Base-by-base conservation (phyloP, 1,284 basidiomycete genomes). In the Cronartium ribicola region DNA sequence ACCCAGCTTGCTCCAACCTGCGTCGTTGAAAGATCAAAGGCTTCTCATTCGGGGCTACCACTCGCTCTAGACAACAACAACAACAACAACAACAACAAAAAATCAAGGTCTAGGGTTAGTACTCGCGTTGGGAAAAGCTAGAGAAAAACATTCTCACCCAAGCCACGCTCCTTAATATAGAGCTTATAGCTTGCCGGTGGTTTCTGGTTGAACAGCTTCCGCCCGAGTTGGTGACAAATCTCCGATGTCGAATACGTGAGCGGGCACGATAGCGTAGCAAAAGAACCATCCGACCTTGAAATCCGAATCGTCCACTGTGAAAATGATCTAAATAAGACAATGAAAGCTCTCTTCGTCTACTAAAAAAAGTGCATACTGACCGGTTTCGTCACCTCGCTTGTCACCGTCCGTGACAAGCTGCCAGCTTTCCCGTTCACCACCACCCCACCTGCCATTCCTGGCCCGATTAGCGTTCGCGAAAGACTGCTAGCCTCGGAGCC, bases 1-100 rank as follows among this genome's bases (percentile, higher is more conserved):
- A 97, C 0, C 96, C 96, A 5, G 93, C 92, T 81, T 97, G 92
- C 77, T 91, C 87, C 67, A 98, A 84, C 65, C 94, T 86, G 63
- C 92, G 86, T 64, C 89, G 86, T 61, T 96, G 89, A 76, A 97
- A 91, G 66, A 88, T 86, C 0, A 93, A 88, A 0, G 95, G 95
- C 73, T 88, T 86, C 80, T 99, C 96, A 0, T 87, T 89, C 14
- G 87, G 86, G 5, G 87, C 87, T 70, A 96, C 83, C 55, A 92
- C 84, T 11, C 94, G 88, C 80, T 96, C 94, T 93, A 78, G 36
- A 67, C 68, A 72, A 74, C 60, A 10, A 20, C 8, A 36, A 10
- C 11, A 22, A 43, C 43, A 76, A 2, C 36, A 39, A 17, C 51
- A 6, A 20, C 43, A n/a, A 68, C 2, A 39, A 39, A 39, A 29